These are phyloP conservation scores for Metschnikowia borealis DNA, from an alignment of 805 yeast species.

Conservation along the genomic window DNA sequence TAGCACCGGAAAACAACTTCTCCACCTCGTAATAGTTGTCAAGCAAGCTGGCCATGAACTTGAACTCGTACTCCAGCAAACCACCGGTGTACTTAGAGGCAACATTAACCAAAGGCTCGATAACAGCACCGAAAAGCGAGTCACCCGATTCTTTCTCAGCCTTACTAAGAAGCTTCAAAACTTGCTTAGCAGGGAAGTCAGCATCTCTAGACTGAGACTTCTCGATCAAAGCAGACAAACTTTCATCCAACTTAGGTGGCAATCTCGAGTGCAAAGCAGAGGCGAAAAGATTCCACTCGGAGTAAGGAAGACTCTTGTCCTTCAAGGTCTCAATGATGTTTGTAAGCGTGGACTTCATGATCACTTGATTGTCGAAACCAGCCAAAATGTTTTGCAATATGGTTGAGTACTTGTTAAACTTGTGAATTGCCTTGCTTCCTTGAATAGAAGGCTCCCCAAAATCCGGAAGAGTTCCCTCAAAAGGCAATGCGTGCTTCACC, in stretches of 20 bases:
- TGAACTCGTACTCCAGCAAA: conserved; percentile 76
- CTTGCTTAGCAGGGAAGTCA: conserved; percentile 90
- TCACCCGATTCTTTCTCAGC: conserved; percentile 46
- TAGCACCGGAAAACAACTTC: conserved; percentile 68
- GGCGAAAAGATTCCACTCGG: conserved; percentile 82
- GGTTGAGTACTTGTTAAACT: conserved; percentile 53
- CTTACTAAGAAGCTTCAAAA: conserved; percentile 68
- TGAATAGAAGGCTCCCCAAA: conserved; percentile 76
- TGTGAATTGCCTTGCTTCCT: conserved; percentile 83
- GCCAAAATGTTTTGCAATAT: conserved; percentile 74
- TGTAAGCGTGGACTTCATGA: conserved; percentile 79
- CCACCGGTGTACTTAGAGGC: conserved; percentile 72
- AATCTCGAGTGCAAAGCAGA: conserved; percentile 92
- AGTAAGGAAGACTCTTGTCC: conserved; percentile 81
- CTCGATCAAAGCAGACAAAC: conserved; percentile 60
- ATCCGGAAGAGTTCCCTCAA: conserved; percentile 88
- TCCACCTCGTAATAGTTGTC: conserved; percentile 76
- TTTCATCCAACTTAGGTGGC: conserved; percentile 70
- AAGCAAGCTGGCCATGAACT: conserved; percentile 65
- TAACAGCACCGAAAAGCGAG: conserved; percentile 45
- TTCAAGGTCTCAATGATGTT: conserved; percentile 68
- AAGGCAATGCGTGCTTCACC: conserved; percentile 95
- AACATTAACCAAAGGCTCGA: conserved; percentile 71
- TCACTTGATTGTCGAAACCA: conserved; percentile 95
- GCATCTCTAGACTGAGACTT: conserved; percentile 62